Evolutionary conservation across 2,329 filamentous ascomycete species (phyloP).

Genomic region (Calonectria multiphialidica): DNA sequence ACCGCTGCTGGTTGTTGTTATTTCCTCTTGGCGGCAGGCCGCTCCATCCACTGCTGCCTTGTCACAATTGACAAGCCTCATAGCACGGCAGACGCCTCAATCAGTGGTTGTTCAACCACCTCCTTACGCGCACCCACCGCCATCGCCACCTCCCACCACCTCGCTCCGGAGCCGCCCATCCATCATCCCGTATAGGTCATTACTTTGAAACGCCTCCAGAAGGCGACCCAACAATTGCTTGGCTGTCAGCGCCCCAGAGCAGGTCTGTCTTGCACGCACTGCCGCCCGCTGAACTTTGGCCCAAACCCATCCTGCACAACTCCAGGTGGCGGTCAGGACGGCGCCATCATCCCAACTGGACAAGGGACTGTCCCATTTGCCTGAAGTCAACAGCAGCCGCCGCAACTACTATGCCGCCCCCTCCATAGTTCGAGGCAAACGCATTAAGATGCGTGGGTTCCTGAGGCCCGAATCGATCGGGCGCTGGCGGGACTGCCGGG

Average conservation of each 20-base stretch:
- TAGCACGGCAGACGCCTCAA: neutral
- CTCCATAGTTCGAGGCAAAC: neutral
- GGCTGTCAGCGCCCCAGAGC: no score
- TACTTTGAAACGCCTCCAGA: neutral
- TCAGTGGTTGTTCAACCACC: neutral
- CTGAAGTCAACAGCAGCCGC: neutral
- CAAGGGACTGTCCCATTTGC: neutral
- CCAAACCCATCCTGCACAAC: neutral
- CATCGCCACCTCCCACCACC: neutral
- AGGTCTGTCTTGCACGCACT: neutral
- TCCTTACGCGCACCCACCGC: neutral
- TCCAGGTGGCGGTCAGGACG: neutral
- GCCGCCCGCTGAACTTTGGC: neutral
- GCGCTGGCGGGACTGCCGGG: neutral
- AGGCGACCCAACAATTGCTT: neutral
- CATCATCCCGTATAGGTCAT: neutral
- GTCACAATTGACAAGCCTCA: neutral
- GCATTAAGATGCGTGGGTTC: neutral
- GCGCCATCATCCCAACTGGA: neutral
- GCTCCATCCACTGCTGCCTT: neutral
- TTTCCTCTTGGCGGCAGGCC: neutral
- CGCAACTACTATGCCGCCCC: neutral
- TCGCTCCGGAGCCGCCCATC: neutral
- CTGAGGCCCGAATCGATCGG: constrained; percentile 1
- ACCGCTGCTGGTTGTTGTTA: neutral